phyloP scores from a whole-genome alignment of 371 early-diverging fungal species.

The Globomyces sp. region DNA sequence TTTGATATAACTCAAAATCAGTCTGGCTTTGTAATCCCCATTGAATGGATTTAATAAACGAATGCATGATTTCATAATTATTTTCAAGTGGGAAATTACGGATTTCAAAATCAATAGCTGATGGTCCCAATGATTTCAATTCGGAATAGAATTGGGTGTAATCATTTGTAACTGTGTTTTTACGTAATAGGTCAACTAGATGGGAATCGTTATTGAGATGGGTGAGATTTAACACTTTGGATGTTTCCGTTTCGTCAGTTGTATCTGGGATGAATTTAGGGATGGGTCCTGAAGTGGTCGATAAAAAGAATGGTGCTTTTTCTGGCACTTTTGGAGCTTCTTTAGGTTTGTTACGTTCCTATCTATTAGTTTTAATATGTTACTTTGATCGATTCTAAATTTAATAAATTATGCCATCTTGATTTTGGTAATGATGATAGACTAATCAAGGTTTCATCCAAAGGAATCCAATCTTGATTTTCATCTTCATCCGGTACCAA shows the following conservation, averaged over 20 bases:
- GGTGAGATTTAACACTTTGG: not conserved
- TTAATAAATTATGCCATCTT: slow-evolving; percentile 87
- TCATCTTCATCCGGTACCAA: slow-evolving; percentile 5
- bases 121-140: slow-evolving; percentile 71
- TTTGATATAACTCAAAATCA: slow-evolving; percentile 86
- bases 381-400: slow-evolving; percentile 86
- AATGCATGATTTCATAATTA: slow-evolving; percentile 53
- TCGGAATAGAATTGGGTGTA: slow-evolving; percentile 32
- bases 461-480: slow-evolving; percentile 55
- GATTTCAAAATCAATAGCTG: slow-evolving; percentile 83
- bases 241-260: slow-evolving; percentile 7
- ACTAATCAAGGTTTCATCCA: slow-evolving; percentile 78
- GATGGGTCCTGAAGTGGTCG: slow-evolving; percentile 69
- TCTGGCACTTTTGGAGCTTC: slow-evolving; percentile 86
- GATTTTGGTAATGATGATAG: slow-evolving; percentile 76
- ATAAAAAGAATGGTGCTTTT: slow-evolving; percentile 91
- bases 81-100: slow-evolving; percentile 63
- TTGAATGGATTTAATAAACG: slow-evolving; percentile 63
- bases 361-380: not conserved
- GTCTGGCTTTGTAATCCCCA: slow-evolving; percentile 59
- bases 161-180: not conserved
- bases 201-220: not conserved
- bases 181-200: not conserved
- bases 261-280: slow-evolving; percentile 60
- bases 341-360: slow-evolving; percentile 88